These are phyloP conservation scores for Clitopilus hobsonii DNA, from an alignment of 768 basidiomycete genomes.

Conservation along the genomic window DNA sequence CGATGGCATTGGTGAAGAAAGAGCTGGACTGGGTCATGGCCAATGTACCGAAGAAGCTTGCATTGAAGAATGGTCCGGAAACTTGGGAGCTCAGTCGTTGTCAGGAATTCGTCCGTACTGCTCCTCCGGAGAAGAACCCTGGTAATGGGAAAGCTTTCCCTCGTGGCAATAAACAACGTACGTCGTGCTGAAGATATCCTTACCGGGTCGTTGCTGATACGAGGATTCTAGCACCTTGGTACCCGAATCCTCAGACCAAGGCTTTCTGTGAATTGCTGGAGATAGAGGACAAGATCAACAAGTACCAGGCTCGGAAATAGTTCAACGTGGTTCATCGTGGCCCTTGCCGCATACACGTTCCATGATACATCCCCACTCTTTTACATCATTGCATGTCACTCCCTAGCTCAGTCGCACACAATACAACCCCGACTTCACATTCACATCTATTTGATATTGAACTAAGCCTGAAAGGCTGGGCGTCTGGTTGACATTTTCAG, in stretches of 20 bases:
- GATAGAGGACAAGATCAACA: constrained; percentile 63
- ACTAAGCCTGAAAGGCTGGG: too few species aligned
- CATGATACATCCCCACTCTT: neutral
- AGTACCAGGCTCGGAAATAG: neutral
- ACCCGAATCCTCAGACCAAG: constrained; percentile 86
- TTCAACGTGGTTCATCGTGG: too few species aligned
- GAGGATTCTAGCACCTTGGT: constrained; percentile 54
- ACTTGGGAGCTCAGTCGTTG: constrained; percentile 21
- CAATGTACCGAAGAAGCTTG: constrained; percentile 41
- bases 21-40: constrained; percentile 66
- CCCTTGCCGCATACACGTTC: neutral
- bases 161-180: constrained; percentile 27
- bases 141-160: constrained; percentile 25
- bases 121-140: constrained; percentile 39
- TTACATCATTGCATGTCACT: neutral
- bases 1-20: constrained; percentile 47
- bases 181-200: constrained; percentile 17
- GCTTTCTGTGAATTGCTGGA: constrained; percentile 79
- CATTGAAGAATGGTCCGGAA: constrained; percentile 26
- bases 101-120: constrained; percentile 68
- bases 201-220: constrained; percentile 1
- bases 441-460: too few species aligned
- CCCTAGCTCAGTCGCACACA: too few species aligned
- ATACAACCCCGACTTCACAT: too few species aligned
- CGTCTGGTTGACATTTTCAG: too few species aligned